phyloP scores from a whole-genome alignment of 441 rosid species.

The Populus tomentosa region DNA sequence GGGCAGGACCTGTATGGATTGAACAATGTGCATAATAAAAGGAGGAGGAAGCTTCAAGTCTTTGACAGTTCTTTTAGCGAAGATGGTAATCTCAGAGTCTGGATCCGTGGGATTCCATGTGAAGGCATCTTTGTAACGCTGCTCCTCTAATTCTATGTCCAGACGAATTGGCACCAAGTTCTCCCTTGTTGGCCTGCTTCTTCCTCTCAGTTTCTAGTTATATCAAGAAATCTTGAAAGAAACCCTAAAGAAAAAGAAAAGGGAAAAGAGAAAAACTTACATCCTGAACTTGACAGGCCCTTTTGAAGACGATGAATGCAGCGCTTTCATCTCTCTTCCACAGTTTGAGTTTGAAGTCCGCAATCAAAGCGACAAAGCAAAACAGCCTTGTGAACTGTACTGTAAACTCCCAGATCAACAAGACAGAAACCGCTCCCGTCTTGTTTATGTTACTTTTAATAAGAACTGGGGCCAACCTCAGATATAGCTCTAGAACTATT shows the following conservation, averaged over 20 bases:
- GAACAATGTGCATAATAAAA: slow-evolving; percentile 73
- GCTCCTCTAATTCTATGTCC: slow-evolving; percentile 85
- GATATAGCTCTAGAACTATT: no score
- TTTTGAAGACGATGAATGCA: slow-evolving; percentile 44
- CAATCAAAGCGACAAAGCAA: no score
- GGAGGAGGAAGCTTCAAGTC: slow-evolving; percentile 88
- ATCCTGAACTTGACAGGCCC: slow-evolving; percentile 78
- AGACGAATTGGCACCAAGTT: slow-evolving; percentile 85
- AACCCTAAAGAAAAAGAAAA: not conserved
- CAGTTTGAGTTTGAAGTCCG: not conserved
- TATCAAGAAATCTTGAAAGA: not conserved
- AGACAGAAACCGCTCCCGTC: no score
- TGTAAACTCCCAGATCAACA: no score
- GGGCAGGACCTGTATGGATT: slow-evolving; percentile 69
- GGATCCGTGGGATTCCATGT: slow-evolving; percentile 95
- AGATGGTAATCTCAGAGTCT: slow-evolving; percentile 71
- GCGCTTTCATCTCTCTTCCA: slow-evolving; percentile 43
- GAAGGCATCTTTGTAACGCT: slow-evolving; percentile 79
- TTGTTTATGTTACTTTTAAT: no score
- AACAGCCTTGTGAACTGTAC: no score
- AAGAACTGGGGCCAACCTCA: not conserved
- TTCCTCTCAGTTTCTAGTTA: not conserved
- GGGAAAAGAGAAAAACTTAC: slow-evolving; percentile 34
- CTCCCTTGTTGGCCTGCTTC: slow-evolving; percentile 68
- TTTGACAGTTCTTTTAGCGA: slow-evolving; percentile 79